phyloP scores from a whole-genome alignment of 768 basidiomycete genomes.

The Leccinum arenicola region DNA sequence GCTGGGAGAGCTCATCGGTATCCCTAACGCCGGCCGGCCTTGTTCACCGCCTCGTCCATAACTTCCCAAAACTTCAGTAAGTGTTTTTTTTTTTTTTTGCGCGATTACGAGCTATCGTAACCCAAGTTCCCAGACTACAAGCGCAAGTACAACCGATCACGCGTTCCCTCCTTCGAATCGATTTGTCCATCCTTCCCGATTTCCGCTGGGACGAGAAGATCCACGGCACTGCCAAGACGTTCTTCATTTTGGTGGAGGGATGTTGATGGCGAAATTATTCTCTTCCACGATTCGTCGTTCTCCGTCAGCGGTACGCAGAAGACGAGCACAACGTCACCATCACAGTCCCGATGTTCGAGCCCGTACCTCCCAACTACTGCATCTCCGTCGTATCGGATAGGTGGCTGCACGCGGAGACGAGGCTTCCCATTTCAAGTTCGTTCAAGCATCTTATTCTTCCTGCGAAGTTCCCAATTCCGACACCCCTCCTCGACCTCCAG shows the following conservation, averaged over 20 bases:
- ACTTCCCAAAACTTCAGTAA: conserved; percentile 91
- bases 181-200: conserved; percentile 93
- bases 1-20: conserved; percentile 91
- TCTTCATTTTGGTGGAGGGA: conserved; percentile 96
- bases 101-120: neutral
- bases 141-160: conserved; percentile 98
- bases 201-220: conserved; percentile 98
- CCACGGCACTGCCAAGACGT: conserved; percentile 84
- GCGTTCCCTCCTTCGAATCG: conserved; percentile 85
- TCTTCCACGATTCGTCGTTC: conserved; percentile 90
- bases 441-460: conserved; percentile 98
- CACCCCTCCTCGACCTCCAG: conserved; percentile 88
- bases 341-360: conserved; percentile 95
- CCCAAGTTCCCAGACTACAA: conserved; percentile 54
- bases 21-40: conserved; percentile 91
- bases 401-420: conserved; percentile 94
- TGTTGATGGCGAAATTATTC: conserved; percentile 93
- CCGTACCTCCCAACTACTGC: conserved; percentile 97
- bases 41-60: conserved; percentile 91
- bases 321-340: conserved; percentile 94
- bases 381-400: conserved; percentile 93
- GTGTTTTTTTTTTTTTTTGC: conserved; percentile 22
- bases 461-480: conserved; percentile 92
- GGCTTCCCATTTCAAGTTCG: conserved; percentile 72
- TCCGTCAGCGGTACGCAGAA: conserved; percentile 88